Base-by-base conservation (phyloP, 176 grass and related monocot genomes). In the Carex scoparia region DNA sequence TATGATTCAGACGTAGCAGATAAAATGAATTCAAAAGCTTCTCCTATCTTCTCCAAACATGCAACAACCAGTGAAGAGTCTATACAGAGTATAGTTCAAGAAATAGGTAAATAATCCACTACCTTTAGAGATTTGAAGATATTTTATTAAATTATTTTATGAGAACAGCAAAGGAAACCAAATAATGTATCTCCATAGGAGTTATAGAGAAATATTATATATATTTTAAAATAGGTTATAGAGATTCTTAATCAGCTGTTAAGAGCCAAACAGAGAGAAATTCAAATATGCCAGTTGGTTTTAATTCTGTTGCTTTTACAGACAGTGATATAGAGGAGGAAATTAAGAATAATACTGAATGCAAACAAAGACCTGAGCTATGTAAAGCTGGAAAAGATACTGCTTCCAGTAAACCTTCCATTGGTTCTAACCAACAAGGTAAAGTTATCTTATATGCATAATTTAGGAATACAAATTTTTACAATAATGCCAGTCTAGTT, bases 51-150 rank as follows among this genome's bases (percentile, higher is more conserved):
- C 11, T 14, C 38, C 9, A 19, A 86, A 5, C 19, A 55, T 12
- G 35, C 73, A 15, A 58, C 72, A 31, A 32, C 6, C 1, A 86
- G 4, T 63, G 57, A 86, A 68, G 73, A 79, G 3, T 79, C 70
- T 78, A 48, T 11, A 55, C 37, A 86, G 42, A 54, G 10, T 65
- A 67, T 19, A 61, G 78, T 81, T 86, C 77, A 86, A 81, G 62
- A 87, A 42, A 48, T 81, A 71, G 85, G 85, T 81, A 81, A 58
- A 57, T 59, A 38, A 4, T 70, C 61, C 79, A 10, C 28, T 14
- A 32, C 46, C 1, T 58, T 67, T 40, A 44, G 38, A 44, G 68
- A 65, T 14, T 86, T 86, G 12, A 13, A 32, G 40, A 78, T 10
- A 10, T 51, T 48, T 51, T 51, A 51, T 51, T 51, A 51, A 11